Evolutionary conservation across 2,329 filamentous ascomycete species (phyloP), one percentile per base, ranked within the genome.

Genomic region (Sodiomyces alkalinus): DNA sequence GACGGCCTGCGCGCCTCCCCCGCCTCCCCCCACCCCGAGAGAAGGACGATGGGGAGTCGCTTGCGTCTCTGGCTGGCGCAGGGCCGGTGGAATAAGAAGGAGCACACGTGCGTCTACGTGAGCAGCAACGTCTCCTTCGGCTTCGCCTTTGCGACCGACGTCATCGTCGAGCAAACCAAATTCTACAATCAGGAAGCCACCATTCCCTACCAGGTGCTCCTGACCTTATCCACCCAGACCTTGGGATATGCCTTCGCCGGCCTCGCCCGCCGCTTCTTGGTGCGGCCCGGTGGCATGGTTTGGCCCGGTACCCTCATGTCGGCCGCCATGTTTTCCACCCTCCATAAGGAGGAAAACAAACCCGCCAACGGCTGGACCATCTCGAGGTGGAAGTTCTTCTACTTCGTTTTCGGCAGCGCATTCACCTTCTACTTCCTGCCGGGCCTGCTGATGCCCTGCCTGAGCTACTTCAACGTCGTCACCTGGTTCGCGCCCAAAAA

Each of bases 271-370:
- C 71, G 80, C 27, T 90, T 85, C 47, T 63, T 92, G 4, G 82
- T 92, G 17, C 72, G 81, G 16, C 83, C 83, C 1, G 80, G 79
- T 36, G 80, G 80, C 33, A 92, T 92, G 79, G 83, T 92, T 26
- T 92, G 83, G 83, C 83, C 83, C 1, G 78, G 79, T 14, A 92
- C 83, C 0, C 60, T 92, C 27, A 85, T 87, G 64, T 87, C 82
- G 13, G 82, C 81, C 1, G 77, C 82, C 42, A 86, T 92, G 80
- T 90, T 92, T 43, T 77, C 74, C 4, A 87, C 81, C 0, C 62
- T 92, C 27, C 83, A 92, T 51, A 85, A 78, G 42, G 74, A 83
- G 35, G 76, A 86, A 44, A 92, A 90, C 49, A 80, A 77, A 40
- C 67, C 73, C 19, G 82, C 80, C 13, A 75, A 82, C 48, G 80